Conservation (phyloP, 106 monocot genomes). For the Phalaenopsis equestris region DNA sequence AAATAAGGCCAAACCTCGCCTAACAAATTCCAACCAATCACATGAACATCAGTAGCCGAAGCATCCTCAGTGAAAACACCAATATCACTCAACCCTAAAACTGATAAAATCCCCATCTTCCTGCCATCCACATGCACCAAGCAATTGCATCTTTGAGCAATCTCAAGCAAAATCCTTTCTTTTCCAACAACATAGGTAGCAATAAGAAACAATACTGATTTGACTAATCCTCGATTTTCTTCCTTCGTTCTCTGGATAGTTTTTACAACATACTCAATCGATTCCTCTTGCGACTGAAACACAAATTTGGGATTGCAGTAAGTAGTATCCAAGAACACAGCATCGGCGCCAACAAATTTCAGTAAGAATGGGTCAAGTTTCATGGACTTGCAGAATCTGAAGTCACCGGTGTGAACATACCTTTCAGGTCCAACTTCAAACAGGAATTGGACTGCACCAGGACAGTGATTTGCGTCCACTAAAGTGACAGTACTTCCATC, state of each 20-base stretch:
- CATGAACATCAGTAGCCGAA: constrained; percentile 51
- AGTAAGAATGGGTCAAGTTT: constrained; percentile 37
- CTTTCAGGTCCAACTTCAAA: constrained; percentile 37
- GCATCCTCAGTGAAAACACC: constrained; percentile 66
- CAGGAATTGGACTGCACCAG: constrained; percentile 84
- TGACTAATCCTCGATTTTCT: constrained; percentile 20
- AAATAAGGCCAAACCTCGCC: constrained; percentile 96
- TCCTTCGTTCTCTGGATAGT: constrained; percentile 36
- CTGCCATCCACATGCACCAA: constrained; percentile 55
- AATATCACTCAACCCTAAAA: constrained; percentile 48
- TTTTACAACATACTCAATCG: constrained; percentile 56
- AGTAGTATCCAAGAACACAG: constrained; percentile 85
- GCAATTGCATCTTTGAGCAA: constrained; percentile 55
- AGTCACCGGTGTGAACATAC: constrained; percentile 91
- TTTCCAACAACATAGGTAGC: constrained; percentile 90
- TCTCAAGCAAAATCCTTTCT: constrained; percentile 89
- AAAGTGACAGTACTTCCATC: constrained; percentile 60
- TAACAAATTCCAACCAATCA: constrained; percentile 89
- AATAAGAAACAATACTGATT: constrained; percentile 49
- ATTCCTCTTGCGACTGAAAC: constrained; percentile 74
- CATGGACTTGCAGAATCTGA: constrained; percentile 68
- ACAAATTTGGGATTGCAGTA: constrained; percentile 85
- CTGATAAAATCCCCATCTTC: constrained; percentile 66
- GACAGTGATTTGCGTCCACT: constrained; percentile 92
- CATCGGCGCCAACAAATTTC: constrained; percentile 68